Base-by-base conservation (phyloP, 1,139 yeast genomes). In the Candida tunisiensis region DNA sequence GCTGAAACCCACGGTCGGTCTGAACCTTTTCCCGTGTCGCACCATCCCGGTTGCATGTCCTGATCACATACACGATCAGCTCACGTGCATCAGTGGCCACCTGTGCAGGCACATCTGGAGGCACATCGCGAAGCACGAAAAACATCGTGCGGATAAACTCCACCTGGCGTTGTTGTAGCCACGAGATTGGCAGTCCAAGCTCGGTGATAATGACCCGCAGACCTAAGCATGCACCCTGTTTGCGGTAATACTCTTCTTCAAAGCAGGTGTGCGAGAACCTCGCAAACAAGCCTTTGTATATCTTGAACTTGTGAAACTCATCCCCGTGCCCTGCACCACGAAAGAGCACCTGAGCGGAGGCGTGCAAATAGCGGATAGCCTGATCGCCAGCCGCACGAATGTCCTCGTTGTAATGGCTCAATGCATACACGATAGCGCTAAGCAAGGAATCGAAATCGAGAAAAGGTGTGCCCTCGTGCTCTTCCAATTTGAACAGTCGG, bases 261-360 rank as follows among this genome's bases (percentile, higher is more conserved):
- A 79, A 88, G 50, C 98, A 88, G 32, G 82, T 69, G 45, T 88
- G 98, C 26, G 92, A 73, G 39, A 88, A 75, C 32, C 74, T 73
- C 31, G 82, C 75, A 40, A 80, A 73, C 60, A 85, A 61, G 5
- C 77, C 64, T 34, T 91, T 66, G 40, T 83, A 66, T 25, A 82
- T 63, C 3, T 93, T 83, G 28, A 80, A 74, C 31, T 67, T 62
- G 31, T 77, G 62, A 2, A 33, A 75, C 30, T 69, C 66, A 15
- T 72, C 78, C 1, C 61, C 60, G 1, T 61, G 51, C 0, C 91
- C 93, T n/a, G n/a, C n/a, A n/a, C n/a, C n/a, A n/a, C n/a, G n/a
- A 49, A 82, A 79, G 2, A 88, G 49, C 1, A 66, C 50, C 1
- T 64, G 63, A 5, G 92, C 70, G 0, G 82, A 65, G 2, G 65